A percentile compares a stretch with the other conserved stretches of the same genome.
Evolutionary conservation across 257 asterid species (phyloP).

Genomic region (Lycium barbarum): DNA sequence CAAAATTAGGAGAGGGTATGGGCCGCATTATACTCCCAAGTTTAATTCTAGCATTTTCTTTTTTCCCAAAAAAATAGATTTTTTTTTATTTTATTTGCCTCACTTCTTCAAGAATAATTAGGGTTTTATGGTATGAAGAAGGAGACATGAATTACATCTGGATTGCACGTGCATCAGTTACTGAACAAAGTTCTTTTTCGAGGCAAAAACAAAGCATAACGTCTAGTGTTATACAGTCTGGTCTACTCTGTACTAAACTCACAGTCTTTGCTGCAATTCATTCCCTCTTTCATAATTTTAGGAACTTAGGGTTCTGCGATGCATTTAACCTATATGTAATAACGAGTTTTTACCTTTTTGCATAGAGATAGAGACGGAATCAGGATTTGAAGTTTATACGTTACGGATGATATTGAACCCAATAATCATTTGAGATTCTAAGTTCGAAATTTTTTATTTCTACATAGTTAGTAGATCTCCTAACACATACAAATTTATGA

Average conservation of each 20-base stretch:
- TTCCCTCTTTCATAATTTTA: not conserved
- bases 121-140: slow-evolving; percentile 30
- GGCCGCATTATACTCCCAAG: slow-evolving; percentile 6
- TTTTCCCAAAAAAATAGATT: not conserved
- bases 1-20: slow-evolving; percentile 30
- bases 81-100: not conserved
- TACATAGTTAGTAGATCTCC: no score
- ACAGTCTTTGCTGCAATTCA: not conserved
- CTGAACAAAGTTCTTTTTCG: slow-evolving; percentile 41
- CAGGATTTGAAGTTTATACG: not conserved
- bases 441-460: no score
- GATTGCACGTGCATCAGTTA: slow-evolving; percentile 42
- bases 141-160: slow-evolving; percentile 34
- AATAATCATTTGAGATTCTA: no score
- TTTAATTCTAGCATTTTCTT: not conserved
- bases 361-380: not conserved
- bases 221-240: slow-evolving; percentile 30
- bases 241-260: not conserved
- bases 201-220: slow-evolving; percentile 43
- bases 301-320: not conserved
- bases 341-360: not conserved
- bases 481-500: no score
- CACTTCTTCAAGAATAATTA: slow-evolving; percentile 22
- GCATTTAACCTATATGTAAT: not conserved
- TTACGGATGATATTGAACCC: not conserved